phyloP scores from a whole-genome alignment of 495 filamentous ascomycete genomes.

The Daldinia concentrica region DNA sequence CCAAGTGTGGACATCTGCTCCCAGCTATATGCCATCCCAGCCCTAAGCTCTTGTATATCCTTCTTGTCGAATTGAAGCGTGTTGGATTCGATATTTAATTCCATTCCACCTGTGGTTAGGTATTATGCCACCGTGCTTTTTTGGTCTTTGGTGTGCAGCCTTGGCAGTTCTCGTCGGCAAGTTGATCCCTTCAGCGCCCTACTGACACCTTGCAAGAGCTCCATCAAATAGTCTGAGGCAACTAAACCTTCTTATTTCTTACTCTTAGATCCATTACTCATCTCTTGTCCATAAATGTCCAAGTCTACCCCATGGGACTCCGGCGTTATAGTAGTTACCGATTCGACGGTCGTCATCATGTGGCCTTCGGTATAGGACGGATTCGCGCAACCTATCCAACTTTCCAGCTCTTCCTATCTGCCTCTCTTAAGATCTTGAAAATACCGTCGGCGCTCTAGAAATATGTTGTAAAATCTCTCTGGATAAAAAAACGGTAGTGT shows the following conservation, averaged over 20 bases:
- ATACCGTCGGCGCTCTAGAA: too few species aligned
- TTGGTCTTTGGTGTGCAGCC: background rate
- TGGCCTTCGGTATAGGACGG: background rate
- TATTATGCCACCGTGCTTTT: background rate
- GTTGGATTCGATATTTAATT: background rate
- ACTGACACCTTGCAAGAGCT: background rate
- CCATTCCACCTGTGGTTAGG: too few species aligned
- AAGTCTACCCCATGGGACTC: background rate
- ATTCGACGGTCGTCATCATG: background rate
- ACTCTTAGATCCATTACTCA: background rate
- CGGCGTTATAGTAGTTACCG: background rate
- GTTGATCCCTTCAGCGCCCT: background rate
- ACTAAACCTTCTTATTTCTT: background rate
- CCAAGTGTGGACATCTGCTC: background rate
- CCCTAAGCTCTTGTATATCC: background rate
- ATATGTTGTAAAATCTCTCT: background rate
- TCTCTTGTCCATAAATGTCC: background rate
- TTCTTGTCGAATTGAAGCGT: background rate
- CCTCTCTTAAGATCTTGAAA: background rate
- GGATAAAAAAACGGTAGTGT: background rate
- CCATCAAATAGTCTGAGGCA: background rate
- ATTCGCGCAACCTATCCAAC: background rate
- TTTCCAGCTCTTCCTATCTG: background rate
- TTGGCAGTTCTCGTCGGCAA: background rate
- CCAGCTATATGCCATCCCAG: background rate